phyloP scores from a whole-genome alignment of 306 rosid genomes.

The Vigna reflexopilosa region DNA sequence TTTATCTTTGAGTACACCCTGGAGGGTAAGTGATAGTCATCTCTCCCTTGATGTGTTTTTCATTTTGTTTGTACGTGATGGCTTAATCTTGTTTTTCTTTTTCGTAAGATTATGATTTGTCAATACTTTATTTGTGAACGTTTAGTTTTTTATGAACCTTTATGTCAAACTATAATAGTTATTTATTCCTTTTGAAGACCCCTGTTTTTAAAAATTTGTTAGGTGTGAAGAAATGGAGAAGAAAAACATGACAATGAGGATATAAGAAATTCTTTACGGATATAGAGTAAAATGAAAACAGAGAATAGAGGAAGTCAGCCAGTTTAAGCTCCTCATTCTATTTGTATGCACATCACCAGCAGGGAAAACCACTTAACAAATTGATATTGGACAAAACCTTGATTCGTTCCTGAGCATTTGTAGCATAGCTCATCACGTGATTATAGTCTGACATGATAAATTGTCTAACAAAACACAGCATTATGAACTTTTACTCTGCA shows the following conservation, averaged over 20 bases:
- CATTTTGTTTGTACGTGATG: conserved; percentile 16
- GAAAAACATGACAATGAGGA: conserved; percentile 7
- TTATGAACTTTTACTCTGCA: conserved; percentile 4
- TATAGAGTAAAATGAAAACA: conserved; percentile 29
- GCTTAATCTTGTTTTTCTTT: conserved; percentile 25
- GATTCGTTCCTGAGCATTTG: conserved; percentile 7
- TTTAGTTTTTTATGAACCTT: conserved; percentile 27
- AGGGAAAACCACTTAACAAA: conserved; percentile 29
- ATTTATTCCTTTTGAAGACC: conserved; percentile 12
- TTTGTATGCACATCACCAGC: neutral
- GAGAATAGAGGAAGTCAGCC: conserved; percentile 11
- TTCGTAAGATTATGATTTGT: conserved; percentile 1
- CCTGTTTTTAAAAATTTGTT: neutral
- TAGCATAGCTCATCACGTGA: neutral
- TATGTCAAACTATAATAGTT: conserved; percentile 25
- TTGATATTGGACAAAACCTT: conserved; percentile 12
- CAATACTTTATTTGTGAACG: neutral
- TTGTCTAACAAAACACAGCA: conserved; percentile 6
- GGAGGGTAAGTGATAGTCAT: conserved; percentile 72
- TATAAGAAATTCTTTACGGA: neutral
- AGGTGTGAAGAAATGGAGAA: conserved; percentile 3
- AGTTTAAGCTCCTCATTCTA: neutral
- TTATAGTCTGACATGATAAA: conserved; percentile 22
- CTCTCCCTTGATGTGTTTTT: neutral
- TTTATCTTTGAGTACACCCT: conserved; percentile 73